These are phyloP conservation scores for Aspergillus felis DNA, from an alignment of 2,329 filamentous ascomycete genomes.

Conservation along the genomic window DNA sequence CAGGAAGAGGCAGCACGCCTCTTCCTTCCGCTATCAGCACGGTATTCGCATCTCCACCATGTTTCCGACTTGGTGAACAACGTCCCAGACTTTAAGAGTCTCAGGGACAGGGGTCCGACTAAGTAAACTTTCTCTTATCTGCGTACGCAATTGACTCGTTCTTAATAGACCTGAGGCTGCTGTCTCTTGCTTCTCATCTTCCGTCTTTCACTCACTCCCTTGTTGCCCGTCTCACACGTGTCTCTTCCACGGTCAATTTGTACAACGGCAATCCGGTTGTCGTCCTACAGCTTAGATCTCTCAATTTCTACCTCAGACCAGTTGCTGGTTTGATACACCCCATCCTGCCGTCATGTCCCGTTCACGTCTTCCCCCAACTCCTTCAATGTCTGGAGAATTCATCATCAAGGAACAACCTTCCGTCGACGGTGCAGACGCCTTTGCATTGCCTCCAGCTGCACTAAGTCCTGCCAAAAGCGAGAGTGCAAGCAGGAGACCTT, in stretches of 20 bases:
- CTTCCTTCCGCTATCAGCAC: constrained; percentile 6
- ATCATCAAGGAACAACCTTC: constrained; percentile 33
- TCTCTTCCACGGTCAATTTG: not conserved
- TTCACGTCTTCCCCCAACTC: constrained; percentile 33
- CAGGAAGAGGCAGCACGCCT: constrained; percentile 2
- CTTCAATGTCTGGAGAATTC: constrained; percentile 37
- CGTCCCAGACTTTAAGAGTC: not conserved
- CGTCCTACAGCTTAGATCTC: constrained; percentile 1
- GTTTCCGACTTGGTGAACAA: constrained; percentile 5
- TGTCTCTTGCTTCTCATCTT: not conserved
- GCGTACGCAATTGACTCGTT: not conserved
- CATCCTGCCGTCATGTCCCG: constrained; percentile 26
- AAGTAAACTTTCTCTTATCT: constrained; percentile 1
- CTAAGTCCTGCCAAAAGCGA: constrained; percentile 23
- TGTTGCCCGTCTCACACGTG: not conserved
- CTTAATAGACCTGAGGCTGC: not conserved
- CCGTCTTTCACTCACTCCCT: not conserved
- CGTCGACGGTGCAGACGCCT: constrained; percentile 29
- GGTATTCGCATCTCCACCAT: constrained; percentile 8
- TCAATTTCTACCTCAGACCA: not conserved
- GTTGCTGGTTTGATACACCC: not conserved
- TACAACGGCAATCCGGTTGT: constrained; percentile 8
- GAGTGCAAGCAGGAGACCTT: constrained; percentile 24
- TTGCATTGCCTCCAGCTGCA: constrained; percentile 36
- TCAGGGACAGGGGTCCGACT: not conserved